Evolutionary conservation across 2,329 filamentous ascomycete species (phyloP).

Genomic region (Aspergillus quadrilineatus): DNA sequence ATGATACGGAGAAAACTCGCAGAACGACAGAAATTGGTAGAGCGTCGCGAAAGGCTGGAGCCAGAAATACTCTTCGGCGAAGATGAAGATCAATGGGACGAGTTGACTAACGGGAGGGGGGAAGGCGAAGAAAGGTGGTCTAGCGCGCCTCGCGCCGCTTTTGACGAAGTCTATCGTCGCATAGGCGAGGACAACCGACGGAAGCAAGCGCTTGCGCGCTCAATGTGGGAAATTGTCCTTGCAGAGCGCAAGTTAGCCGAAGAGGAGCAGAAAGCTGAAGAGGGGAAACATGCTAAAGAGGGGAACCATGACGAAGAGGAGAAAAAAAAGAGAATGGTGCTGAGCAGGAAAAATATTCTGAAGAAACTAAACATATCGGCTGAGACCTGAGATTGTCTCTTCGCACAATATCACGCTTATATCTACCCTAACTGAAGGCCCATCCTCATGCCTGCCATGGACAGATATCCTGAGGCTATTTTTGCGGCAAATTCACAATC

Average conservation of each 20-base stretch:
- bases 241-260: conserved; percentile 38
- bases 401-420: not conserved
- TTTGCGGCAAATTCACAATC: not conserved
- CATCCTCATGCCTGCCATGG: not conserved
- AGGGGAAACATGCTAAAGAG: not conserved
- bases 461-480: not conserved
- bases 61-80: conserved; percentile 33
- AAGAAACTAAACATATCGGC: not conserved
- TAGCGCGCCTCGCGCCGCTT: conserved; percentile 18
- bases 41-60: conserved; percentile 33
- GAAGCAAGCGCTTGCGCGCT: conserved; percentile 30
- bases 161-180: conserved; percentile 24
- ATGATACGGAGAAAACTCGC: conserved; percentile 38
- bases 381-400: not conserved
- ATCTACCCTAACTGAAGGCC: not conserved
- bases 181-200: conserved; percentile 30
- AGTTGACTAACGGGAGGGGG: conserved; percentile 25
- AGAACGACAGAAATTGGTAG: conserved; percentile 35
- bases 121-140: conserved; percentile 27
- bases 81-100: conserved; percentile 46
- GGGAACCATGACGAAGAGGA: no score
- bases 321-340: not conserved
- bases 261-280: conserved; percentile 19
- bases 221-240: conserved; percentile 43
- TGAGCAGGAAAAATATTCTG: not conserved